Base-by-base conservation (phyloP, 2,329 filamentous ascomycete species). In the Pyrenophora seminiperda region DNA sequence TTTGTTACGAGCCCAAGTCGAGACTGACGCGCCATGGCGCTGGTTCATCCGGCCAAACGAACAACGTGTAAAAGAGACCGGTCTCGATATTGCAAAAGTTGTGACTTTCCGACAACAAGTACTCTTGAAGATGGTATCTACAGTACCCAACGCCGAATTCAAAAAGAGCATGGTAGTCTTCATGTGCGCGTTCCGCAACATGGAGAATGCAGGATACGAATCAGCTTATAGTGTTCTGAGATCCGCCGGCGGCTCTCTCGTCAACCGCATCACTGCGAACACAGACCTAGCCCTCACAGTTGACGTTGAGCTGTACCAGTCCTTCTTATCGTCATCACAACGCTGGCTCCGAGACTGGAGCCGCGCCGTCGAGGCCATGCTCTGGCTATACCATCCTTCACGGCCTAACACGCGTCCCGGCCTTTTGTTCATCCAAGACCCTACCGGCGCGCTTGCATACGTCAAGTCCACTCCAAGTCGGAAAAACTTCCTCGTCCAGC, bases 301-400 rank as follows among this genome's bases (percentile, higher is more conserved):
- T 3, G 42, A 58, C 0, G 20, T 53, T 3, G 49, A 61, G 14
- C 9, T 67, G 2, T 73, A 70, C 41, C 50, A 67, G 4, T 30
- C 49, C 13, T 72, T 73, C 43, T 37, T 63, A 5, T 15, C 50
- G 5, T 65, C 61, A 6, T 49, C 47, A 6, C 53, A 42, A 11
- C 45, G 38, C 6, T 72, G 69, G 70, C 42, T 60, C n/a, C 53
- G 59, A 5, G 18, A 33, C 3, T 66, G 60, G 62, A 53, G 52
- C n/a, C 48, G 38, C 30, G 58, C 58, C 4, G 61, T 68, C 4
- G 50, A 66, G 22, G 45, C 66, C 0, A 64, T 70, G 49, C 49
- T 73, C 9, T 67, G 58, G 50, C 51, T 72, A 6, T 61, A 68
- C 36, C 67, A 71, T 40, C 70, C 70, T 13, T 58, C 56, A 4